Evolutionary conservation across 2,329 filamentous ascomycete species (phyloP), one percentile per base, ranked within the genome.

Genomic region (Ceratocystis albifundus): DNA sequence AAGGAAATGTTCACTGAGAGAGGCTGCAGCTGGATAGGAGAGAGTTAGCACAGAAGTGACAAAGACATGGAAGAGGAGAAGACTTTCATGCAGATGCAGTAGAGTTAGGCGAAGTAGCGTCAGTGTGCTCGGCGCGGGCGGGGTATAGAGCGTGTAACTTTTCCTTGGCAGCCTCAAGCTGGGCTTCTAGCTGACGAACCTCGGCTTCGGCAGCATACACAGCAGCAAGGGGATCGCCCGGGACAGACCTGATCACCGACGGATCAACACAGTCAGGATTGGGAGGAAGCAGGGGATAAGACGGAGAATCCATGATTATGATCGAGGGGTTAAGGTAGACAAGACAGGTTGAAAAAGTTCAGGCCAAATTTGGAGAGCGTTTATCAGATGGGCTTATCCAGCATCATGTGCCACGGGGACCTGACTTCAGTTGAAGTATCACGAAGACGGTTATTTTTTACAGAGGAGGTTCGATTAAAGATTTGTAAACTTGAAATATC

Each of bases 1-100:
- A 46, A 91, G 82, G 70, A 88, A 86, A 75, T 93, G 89, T 32
- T 81, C 73, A 28, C 75, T 70, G 41, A 71, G 66, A 68, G 48
- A 65, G 7, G 45, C 12, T 15, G 22, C 46, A 10, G 46, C 7
- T 48, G n/a, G 36, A 41, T 3, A 32, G 41, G 30, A n/a, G 32
- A 22, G 15, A 28, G 7, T 7, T 41, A 44, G 50, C 3, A 25
- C n/a, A 28, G 2, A 25, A 10, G 17, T 12, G 5, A 22, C 48
- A n/a, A 22, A 20, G n/a, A 48, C 2, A 6, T 22, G 10, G 46
- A 22, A 22, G 17, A 48, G 17, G 6, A 48, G 4, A n/a, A 22
- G 20, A 48, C 46, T 48, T 48, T n/a, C 46, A 48, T 48, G n/a
- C 17, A 7, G 6, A 22, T 22, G 17, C 15, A 10, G 5, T 22